These are phyloP conservation scores for Anethum foeniculum DNA, from an alignment of 140 eudicot genomes.

Conservation along the genomic window DNA sequence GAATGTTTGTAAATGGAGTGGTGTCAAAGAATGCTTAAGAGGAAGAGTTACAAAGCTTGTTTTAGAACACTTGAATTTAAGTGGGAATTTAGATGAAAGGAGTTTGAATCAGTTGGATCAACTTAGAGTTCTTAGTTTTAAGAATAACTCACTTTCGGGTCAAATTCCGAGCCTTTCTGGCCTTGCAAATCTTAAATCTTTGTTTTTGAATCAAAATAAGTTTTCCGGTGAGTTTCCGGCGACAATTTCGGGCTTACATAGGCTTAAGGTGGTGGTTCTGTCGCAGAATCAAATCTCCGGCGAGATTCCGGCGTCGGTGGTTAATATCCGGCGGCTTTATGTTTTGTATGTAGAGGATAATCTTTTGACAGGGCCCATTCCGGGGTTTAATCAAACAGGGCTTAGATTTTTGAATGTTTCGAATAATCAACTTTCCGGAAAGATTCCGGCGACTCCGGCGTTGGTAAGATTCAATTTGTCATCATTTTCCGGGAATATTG, in stretches of 20 bases:
- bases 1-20: conserved; percentile 62
- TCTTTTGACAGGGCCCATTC: conserved; percentile 55
- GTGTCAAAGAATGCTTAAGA: conserved; percentile 51
- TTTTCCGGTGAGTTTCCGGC: conserved; percentile 69
- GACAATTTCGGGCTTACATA: conserved; percentile 47
- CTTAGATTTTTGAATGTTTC: conserved; percentile 62
- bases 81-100: conserved; percentile 37
- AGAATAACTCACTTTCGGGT: conserved; percentile 63
- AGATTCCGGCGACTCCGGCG: conserved; percentile 50
- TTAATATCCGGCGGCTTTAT: conserved; percentile 41
- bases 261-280: conserved; percentile 61
- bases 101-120: conserved; percentile 51
- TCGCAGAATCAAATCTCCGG: conserved; percentile 55
- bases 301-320: conserved; percentile 41
- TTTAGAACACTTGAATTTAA: conserved; percentile 43
- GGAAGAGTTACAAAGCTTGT: conserved; percentile 82
- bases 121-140: conserved; percentile 71
- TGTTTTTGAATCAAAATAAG: conserved; percentile 47
- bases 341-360: conserved; percentile 62
- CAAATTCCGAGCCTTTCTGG: conserved; percentile 63
- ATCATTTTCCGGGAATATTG: conserved; percentile 49
- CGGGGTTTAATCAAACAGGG: conserved; percentile 52
- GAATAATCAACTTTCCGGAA: conserved; percentile 57
- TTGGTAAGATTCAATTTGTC: conserved; percentile 45
- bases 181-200: conserved; percentile 56